These are phyloP conservation scores for Schizochytrium sp. DNA, from an alignment of 108 stramenopile species.

Conservation along the genomic window DNA sequence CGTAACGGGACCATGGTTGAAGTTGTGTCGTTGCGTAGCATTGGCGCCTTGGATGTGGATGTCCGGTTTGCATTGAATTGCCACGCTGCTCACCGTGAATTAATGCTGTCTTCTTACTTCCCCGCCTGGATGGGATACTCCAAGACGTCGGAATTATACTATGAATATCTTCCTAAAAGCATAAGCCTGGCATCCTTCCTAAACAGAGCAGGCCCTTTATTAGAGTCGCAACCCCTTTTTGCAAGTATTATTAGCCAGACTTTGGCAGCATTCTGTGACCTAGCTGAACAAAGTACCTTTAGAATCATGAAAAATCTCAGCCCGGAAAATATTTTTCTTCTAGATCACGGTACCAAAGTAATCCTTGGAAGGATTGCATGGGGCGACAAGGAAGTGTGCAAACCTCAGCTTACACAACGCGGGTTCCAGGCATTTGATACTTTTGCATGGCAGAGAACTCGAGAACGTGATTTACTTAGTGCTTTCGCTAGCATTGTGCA, in stretches of 20 bases:
- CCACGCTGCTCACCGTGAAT: conserved; percentile 45
- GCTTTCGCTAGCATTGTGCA: background rate
- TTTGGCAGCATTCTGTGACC: conserved; percentile 7
- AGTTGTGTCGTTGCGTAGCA: background rate
- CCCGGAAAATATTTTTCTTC: conserved; percentile 13
- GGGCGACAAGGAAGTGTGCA: conserved; percentile 10
- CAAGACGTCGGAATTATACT: conserved; percentile 7
- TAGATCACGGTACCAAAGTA: background rate
- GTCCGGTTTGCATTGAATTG: conserved; percentile 19
- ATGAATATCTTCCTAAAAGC: background rate
- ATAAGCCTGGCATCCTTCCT: background rate
- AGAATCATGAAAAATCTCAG: background rate
- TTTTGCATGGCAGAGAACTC: conserved; percentile 27
- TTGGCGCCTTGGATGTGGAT: background rate
- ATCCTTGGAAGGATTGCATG: background rate
- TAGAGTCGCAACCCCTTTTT: background rate
- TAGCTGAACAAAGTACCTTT: conserved; percentile 43
- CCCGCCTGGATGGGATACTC: conserved; percentile 55
- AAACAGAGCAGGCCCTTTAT: background rate
- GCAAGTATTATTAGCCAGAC: background rate
- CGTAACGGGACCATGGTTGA: background rate
- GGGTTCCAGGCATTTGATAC: background rate
- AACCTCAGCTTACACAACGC: background rate
- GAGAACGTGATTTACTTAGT: background rate
- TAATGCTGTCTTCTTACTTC: conserved; percentile 16